Evolutionary conservation across 78 protist genomes (phyloP).

Genomic region (Chrysochromulina tobinii): DNA sequence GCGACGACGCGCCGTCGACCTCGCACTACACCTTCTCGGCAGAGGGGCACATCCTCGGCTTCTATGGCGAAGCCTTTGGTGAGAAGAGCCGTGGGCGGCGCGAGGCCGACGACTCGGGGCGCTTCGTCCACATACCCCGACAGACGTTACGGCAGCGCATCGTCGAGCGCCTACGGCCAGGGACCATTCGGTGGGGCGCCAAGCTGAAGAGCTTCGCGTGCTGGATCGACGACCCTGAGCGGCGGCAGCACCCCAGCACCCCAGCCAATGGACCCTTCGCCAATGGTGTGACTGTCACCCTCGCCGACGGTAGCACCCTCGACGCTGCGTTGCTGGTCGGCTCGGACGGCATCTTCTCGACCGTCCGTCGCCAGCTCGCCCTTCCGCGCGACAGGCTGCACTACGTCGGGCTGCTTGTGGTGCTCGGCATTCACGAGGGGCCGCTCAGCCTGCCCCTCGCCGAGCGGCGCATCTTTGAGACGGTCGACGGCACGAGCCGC

Average conservation of each 20-base stretch:
- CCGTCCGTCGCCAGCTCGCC: conserved; percentile 18
- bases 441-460: background rate
- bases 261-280: too few relatives aligned
- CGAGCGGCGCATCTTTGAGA: conserved; percentile 19
- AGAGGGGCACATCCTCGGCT: conserved; percentile 27
- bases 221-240: background rate
- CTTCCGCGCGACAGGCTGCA: background rate
- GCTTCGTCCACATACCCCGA: conserved; percentile 17
- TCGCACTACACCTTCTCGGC: conserved; percentile 39
- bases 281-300: conserved; percentile 3
- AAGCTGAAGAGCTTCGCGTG: background rate
- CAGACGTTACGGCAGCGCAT: background rate
- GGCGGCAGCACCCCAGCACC: background rate
- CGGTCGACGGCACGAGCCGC: conserved; percentile 28
- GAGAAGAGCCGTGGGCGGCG: background rate
- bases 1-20: conserved; percentile 6
- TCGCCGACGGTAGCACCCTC: conserved; percentile 16
- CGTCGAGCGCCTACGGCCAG: background rate
- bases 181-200: conserved; percentile 17
- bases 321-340: conserved; percentile 23
- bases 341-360: conserved; percentile 30
- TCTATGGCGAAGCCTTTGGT: conserved; percentile 27
- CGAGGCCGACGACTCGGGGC: conserved; percentile 7
- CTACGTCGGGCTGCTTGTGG: conserved; percentile 24
- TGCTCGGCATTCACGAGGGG: conserved; percentile 6